Base-by-base conservation (phyloP, 2,329 filamentous ascomycete genomes). In the Elsinoe ampelina region DNA sequence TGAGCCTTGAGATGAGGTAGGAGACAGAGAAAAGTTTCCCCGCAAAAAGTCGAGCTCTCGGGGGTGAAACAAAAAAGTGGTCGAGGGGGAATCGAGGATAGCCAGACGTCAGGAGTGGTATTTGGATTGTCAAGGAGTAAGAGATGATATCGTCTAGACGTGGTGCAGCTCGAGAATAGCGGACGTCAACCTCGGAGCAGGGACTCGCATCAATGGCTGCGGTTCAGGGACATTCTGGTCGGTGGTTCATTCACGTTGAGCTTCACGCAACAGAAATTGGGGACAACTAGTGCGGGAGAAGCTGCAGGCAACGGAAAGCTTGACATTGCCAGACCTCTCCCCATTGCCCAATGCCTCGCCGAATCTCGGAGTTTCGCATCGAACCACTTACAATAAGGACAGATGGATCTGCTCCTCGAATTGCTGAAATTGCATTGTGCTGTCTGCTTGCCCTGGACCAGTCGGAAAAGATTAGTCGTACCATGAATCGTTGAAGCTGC, bases 31-130 rank as follows among this genome's bases (percentile, higher is more conserved):
- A 56, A 48, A 35, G 54, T 56, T 35, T 47, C 54, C 54, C 54
- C 54, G 54, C 54, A 56, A 56, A 56, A 48, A 22, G 32, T 45
- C 34, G 52, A 56, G 54, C 54, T 38, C 54, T 38, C 26, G 54
- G 15, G 15, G n/a, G 20, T 19, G 41, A 52, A 52, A 52, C 48
- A 52, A 52, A 55, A 43, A 55, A 30, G 52, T 45, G 26, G 34
- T 34, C 47, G 34, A 34, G 39, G n/a, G 35, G 20, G 7, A 55
- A 20, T 10, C 5, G 19, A 20, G 17, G n/a, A 43, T 13, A 55
- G 17, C 2, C 11, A 32, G 32, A 35, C 12, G 19, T 34, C 35
- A 55, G 52, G 15, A 55, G 7, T 10, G 20, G 30, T n/a, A 30
- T 26, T 43, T 1, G 15, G n/a, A 30, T 34, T 50, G 45, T 50